Percentiles rank a stretch among this genome's conserved stretches.
Evolutionary conservation across 257 asterid species (phyloP).

Genomic region (Hygrophila difformis): DNA sequence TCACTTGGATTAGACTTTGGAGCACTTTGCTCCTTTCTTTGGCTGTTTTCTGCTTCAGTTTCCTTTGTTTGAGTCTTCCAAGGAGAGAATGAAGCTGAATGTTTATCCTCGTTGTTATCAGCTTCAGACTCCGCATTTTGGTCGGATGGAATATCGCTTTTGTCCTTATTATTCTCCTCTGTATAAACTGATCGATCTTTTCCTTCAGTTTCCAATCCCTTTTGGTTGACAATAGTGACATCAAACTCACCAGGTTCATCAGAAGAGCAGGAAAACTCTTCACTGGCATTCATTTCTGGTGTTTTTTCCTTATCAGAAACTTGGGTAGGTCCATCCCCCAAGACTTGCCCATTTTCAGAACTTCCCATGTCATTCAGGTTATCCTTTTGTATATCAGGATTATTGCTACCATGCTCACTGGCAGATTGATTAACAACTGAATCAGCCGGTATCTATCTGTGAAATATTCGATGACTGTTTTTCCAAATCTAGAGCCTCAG

Average conservation of each 20-base stretch:
- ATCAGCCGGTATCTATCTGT: no score
- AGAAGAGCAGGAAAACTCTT: slow-evolving; percentile 24
- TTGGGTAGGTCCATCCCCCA: slow-evolving; percentile 22
- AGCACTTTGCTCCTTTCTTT: slow-evolving; percentile 37
- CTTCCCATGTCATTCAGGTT: slow-evolving; percentile 23
- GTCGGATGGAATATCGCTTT: slow-evolving; percentile 27
- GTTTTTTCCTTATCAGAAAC: slow-evolving; percentile 30
- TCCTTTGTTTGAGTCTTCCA: slow-evolving; percentile 33
- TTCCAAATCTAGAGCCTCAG: slow-evolving; percentile 36
- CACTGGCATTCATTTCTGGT: slow-evolving; percentile 30
- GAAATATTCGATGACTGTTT: slow-evolving; percentile 31
- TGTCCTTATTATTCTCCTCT: slow-evolving; percentile 15
- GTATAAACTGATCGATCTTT: slow-evolving; percentile 19
- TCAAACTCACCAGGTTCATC: slow-evolving; percentile 36
- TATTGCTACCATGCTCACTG: no score
- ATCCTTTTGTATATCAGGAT: no score
- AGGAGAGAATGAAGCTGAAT: slow-evolving; percentile 33
- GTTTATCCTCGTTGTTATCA: slow-evolving; percentile 27
- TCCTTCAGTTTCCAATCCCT: slow-evolving; percentile 24
- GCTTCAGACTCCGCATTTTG: slow-evolving; percentile 26
- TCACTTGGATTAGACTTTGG: slow-evolving; percentile 23
- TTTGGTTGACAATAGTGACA: slow-evolving; percentile 23
- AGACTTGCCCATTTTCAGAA: slow-evolving; percentile 25
- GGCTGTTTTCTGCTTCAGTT: slow-evolving; percentile 34
- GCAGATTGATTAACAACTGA: no score